A percentile compares a stretch with the other conserved stretches of the same genome.
Conservation (phyloP, 805 yeast genomes). For the Teunomyces panamensis region DNA sequence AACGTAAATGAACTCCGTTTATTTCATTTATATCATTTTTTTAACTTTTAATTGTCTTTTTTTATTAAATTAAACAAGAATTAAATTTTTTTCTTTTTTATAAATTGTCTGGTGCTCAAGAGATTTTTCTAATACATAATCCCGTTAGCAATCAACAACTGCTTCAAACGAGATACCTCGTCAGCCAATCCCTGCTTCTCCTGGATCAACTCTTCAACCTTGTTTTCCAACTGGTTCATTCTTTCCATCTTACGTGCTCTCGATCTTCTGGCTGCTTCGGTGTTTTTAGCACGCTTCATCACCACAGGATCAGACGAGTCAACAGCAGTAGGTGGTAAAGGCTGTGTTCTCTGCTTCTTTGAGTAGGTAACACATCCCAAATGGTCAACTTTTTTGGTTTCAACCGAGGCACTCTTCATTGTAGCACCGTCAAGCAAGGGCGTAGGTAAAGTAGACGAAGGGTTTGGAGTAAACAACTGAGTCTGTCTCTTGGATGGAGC, state of each 20-base stretch:
- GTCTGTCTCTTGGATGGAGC: conserved; percentile 10
- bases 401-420: conserved; percentile 6
- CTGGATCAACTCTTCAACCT: conserved; percentile 61
- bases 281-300: conserved; percentile 90
- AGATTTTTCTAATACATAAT: not conserved
- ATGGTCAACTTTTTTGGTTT: conserved; percentile 51
- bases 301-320: conserved; percentile 65
- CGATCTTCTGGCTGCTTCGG: conserved; percentile 96
- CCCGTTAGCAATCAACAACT: conserved; percentile 32
- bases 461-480: conserved; percentile 29
- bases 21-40: not conserved
- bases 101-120: not conserved
- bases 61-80: conserved; percentile 2
- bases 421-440: conserved; percentile 25
- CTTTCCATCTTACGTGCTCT: conserved; percentile 90
- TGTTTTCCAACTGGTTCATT: conserved; percentile 76
- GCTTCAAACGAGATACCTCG: conserved; percentile 62
- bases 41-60: not conserved
- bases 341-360: conserved; percentile 70
- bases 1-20: too few relatives aligned
- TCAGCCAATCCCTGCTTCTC: conserved; percentile 58
- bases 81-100: conserved; percentile 1
- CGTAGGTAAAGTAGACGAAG: conserved; percentile 31
- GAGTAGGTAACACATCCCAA: conserved; percentile 75
- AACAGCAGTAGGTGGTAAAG: conserved; percentile 65